A percentile compares a stretch with the other conserved stretches of the same genome.
Evolutionary conservation across 345 rosid genomes (phyloP).

Genomic region (Salix caprea): DNA sequence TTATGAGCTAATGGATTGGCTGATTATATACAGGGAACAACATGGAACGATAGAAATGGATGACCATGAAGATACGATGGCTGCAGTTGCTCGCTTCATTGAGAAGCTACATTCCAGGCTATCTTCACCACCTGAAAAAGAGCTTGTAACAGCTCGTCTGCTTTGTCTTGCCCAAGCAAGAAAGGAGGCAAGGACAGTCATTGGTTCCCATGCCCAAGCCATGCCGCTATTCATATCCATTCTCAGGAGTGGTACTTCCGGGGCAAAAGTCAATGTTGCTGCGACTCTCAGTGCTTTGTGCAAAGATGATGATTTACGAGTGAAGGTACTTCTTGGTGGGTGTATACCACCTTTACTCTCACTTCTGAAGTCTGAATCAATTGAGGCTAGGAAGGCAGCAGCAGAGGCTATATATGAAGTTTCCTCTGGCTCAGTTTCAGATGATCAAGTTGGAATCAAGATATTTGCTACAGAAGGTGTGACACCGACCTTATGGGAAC

Average conservation of each 20-base stretch:
- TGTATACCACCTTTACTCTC: conserved; percentile 83
- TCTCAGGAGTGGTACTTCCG: conserved; percentile 64
- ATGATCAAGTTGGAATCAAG: conserved; percentile 75
- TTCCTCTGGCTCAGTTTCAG: conserved; percentile 72
- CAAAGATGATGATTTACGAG: conserved; percentile 70
- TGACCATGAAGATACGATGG: conserved; percentile 53
- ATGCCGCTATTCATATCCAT: conserved; percentile 82
- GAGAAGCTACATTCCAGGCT: conserved; percentile 69
- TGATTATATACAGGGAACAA: conserved; percentile 40
- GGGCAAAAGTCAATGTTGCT: conserved; percentile 74
- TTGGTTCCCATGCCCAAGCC: conserved; percentile 71
- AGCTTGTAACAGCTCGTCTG: conserved; percentile 65
- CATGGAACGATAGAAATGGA: conserved; percentile 43
- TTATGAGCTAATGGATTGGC: background rate
- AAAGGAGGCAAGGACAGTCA: conserved; percentile 65
- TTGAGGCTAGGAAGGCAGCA: conserved; percentile 71
- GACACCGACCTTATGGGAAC: conserved; percentile 76
- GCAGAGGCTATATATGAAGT: conserved; percentile 82
- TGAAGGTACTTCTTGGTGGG: conserved; percentile 83
- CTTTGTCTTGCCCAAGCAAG: conserved; percentile 60
- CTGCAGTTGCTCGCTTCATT: conserved; percentile 57
- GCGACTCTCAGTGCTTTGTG: conserved; percentile 55
- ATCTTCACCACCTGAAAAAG: conserved; percentile 71
- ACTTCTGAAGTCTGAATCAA: conserved; percentile 65
- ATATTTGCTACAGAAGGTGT: conserved; percentile 87